A percentile compares a stretch with the other conserved stretches of the same genome.
Conservation (phyloP, 2,329 filamentous ascomycete genomes). For the Chaetomium sp. region DNA sequence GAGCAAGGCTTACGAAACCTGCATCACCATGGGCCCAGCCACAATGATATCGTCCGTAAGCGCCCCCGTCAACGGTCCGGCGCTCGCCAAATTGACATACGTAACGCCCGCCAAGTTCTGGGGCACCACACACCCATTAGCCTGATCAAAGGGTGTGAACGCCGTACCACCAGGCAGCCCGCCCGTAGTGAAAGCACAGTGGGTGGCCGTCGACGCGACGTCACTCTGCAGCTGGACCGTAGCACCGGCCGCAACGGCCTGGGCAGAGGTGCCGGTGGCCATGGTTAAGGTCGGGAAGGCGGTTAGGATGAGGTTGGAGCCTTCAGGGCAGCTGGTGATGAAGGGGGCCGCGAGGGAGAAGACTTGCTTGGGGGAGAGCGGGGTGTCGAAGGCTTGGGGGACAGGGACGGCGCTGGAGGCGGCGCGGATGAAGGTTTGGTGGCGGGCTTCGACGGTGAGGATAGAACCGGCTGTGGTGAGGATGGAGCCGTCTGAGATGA, state of each 20-base stretch:
- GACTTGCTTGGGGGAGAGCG: slow-evolving; percentile 60
- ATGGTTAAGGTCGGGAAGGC: slow-evolving; percentile 55
- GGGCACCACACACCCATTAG: slow-evolving; percentile 54
- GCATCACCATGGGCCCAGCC: slow-evolving; percentile 57
- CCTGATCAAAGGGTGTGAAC: slow-evolving; percentile 51
- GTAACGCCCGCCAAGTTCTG: slow-evolving; percentile 56
- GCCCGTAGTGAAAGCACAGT: slow-evolving; percentile 63
- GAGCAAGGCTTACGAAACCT: slow-evolving; percentile 37
- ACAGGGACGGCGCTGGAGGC: slow-evolving; percentile 53
- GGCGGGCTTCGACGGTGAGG: slow-evolving; percentile 65
- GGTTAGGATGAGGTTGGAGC: slow-evolving; percentile 56
- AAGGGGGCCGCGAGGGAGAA: slow-evolving; percentile 69
- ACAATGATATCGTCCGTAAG: slow-evolving; percentile 58
- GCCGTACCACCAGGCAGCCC: slow-evolving; percentile 49
- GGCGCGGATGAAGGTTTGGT: slow-evolving; percentile 65
- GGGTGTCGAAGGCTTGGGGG: slow-evolving; percentile 63
- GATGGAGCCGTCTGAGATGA: slow-evolving; percentile 53
- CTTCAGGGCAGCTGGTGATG: slow-evolving; percentile 62
- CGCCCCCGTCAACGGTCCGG: slow-evolving; percentile 42
- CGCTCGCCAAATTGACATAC: slow-evolving; percentile 60
- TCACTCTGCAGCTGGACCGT: slow-evolving; percentile 44
- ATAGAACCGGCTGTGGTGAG: slow-evolving; percentile 64
- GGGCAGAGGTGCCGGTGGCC: slow-evolving; percentile 37
- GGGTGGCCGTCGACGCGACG: slow-evolving; percentile 44
- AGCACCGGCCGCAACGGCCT: slow-evolving; percentile 35